phyloP scores from a whole-genome alignment of 2,329 filamentous ascomycete genomes.

The Amauroascus verrucosus region DNA sequence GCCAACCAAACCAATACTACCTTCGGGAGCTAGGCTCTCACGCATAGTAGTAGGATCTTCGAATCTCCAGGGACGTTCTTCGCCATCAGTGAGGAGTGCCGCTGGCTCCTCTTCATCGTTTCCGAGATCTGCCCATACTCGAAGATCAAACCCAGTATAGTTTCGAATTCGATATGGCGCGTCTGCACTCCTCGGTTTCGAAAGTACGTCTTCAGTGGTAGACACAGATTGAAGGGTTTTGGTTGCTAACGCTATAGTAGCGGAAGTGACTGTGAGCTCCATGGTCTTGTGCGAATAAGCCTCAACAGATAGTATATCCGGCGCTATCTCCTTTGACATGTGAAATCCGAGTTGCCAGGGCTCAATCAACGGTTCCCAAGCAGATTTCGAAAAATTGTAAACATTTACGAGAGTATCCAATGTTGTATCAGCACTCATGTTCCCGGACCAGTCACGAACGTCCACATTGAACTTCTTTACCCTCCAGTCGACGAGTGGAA shows the following conservation, averaged over 20 bases:
- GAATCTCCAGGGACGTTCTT: conserved; percentile 91
- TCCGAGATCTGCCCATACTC: conserved; percentile 68
- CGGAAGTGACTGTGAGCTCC: conserved; percentile 84
- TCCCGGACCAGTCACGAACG: conserved; percentile 83
- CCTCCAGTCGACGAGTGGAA: conserved; percentile 88
- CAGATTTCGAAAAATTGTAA: conserved; percentile 98
- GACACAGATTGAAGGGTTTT: conserved; percentile 88
- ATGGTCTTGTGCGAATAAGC: conserved; percentile 80
- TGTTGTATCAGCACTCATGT: conserved; percentile 75
- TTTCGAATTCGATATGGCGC: conserved; percentile 90
- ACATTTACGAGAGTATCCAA: conserved; percentile 92
- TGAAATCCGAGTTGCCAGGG: conserved; percentile 94
- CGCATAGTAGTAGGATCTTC: conserved; percentile 95
- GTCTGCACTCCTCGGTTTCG: conserved; percentile 83
- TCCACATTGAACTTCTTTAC: conserved; percentile 80
- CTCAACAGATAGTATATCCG: conserved; percentile 70
- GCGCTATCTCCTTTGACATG: conserved; percentile 64
- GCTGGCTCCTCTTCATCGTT: conserved; percentile 57
- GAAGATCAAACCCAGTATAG: conserved; percentile 84
- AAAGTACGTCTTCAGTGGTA: conserved; percentile 79
- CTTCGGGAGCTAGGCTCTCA: conserved; percentile 80
- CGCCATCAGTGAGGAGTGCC: conserved; percentile 71
- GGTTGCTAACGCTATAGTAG: conserved; percentile 82
- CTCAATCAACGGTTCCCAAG: conserved; percentile 92
- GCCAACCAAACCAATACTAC: conserved; percentile 65